phyloP scores from a whole-genome alignment of 2,329 filamentous ascomycete species.

The Beauveria medogensis region DNA sequence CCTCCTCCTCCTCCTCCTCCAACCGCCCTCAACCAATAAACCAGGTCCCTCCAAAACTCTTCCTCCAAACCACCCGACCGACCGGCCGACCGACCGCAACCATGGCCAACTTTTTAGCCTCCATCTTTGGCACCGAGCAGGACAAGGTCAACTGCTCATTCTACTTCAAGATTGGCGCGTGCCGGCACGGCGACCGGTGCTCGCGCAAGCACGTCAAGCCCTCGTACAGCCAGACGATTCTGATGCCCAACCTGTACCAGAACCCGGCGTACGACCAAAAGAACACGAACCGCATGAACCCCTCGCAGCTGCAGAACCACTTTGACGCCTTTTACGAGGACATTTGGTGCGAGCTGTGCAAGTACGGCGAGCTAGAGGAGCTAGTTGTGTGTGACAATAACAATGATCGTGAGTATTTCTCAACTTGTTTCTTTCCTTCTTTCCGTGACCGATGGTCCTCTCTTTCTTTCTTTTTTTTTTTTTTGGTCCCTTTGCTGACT shows the following conservation, averaged over 20 bases:
- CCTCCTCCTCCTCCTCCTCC: too few species aligned
- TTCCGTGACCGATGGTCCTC: not conserved
- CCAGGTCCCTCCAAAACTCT: not conserved
- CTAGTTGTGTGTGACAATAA: slow-evolving; percentile 99
- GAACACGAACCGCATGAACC: slow-evolving; percentile 75
- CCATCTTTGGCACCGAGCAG: slow-evolving; percentile 98
- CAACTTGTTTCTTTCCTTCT: not conserved
- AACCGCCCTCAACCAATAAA: not conserved
- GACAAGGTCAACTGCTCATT: slow-evolving; percentile 99
- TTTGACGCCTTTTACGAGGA: slow-evolving; percentile 99
- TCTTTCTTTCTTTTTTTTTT: too few species aligned
- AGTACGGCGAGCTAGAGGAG: slow-evolving; percentile 95
- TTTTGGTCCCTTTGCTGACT: too few species aligned
- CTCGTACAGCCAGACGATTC: slow-evolving; percentile 93
- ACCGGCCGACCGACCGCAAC: slow-evolving; percentile 14
- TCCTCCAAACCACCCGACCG: too few species aligned
- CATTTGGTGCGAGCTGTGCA: slow-evolving; percentile 99
- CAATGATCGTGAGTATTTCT: slow-evolving; percentile 70
- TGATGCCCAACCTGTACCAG: slow-evolving; percentile 97
- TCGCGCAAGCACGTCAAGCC: slow-evolving; percentile 98
- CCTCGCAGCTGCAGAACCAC: slow-evolving; percentile 94
- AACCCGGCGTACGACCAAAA: slow-evolving; percentile 96
- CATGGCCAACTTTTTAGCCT: slow-evolving; percentile 98
- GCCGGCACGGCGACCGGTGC: slow-evolving; percentile 96
- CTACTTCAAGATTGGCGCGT: slow-evolving; percentile 97